Evolutionary conservation across 495 filamentous ascomycete genomes (phyloP), one percentile per base, ranked within the genome.

Genomic region (Mytilinidion resinicola): DNA sequence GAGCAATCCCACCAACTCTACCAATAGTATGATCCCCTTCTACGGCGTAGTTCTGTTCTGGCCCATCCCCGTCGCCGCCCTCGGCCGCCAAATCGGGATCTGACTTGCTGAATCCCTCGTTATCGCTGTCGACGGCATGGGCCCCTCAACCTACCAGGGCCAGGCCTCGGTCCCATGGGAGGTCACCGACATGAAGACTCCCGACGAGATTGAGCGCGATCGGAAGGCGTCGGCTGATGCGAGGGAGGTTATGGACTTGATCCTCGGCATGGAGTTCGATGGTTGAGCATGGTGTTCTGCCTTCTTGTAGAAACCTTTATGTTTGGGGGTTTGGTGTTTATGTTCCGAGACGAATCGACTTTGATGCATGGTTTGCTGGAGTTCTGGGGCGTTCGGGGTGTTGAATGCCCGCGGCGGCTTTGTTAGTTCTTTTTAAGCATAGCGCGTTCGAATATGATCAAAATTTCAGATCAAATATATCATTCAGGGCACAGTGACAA

Each of bases 101-200:
- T 59, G 56, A 59, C 56, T 59, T n/a, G 15, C 37, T 36, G 43
- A 57, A 57, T 17, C 46, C 46, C 8, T 49, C 46, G 46, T 49
- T 12, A 49, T 49, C 33, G 46, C 46, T 25, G 21, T 21, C 15
- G 46, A 49, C 8, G 46, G 46, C 46, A 49, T 49, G 46, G 46
- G 46, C 8, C 46, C 46, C 46, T 49, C 46, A 19, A 30, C 25
- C 6, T 30, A 15, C 30, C 33, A 50, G 17, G 17, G 43, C 15
- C 14, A 48, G 10, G 21, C 50, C 34, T 19, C 46, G 8, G 43
- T 21, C 8, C 15, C 30, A 11, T 34, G 46, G 55, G n/a, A 48
- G 17, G 25, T 34, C 19, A 49, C 46, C 19, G 33, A 49, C 33
- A 49, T 49, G 21, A 17, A 25, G 19, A 49, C 21, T 7, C 46